Conservation (phyloP, 345 rosid species). For the Microcos paniculata region DNA sequence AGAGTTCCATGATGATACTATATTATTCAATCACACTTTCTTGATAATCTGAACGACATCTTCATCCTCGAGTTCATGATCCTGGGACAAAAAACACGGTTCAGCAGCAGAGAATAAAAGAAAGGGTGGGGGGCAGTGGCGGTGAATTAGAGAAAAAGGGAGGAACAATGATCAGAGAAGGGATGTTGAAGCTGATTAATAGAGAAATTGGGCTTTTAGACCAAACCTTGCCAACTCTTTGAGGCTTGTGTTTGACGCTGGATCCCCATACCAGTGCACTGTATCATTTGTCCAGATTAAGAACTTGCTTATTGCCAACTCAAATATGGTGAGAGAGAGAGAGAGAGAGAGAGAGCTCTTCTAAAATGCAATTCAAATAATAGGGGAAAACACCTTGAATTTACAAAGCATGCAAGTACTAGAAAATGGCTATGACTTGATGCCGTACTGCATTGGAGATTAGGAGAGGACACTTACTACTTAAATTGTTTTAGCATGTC, state of each 20-base stretch:
- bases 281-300: conserved; percentile 27
- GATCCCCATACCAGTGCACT: conserved; percentile 99
- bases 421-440: background rate
- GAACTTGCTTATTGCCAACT: background rate
- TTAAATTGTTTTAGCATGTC: conserved; percentile 92
- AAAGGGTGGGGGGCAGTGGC: background rate
- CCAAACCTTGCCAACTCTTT: conserved; percentile 96
- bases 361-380: background rate
- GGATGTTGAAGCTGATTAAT: background rate
- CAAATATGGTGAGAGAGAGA: background rate
- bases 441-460: background rate
- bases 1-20: background rate
- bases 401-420: background rate
- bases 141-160: background rate
- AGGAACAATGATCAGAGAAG: background rate
- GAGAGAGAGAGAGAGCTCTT: background rate
- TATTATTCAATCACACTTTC: conserved; percentile 50
- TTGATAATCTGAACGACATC: conserved; percentile 97
- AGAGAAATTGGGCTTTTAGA: conserved; percentile 5
- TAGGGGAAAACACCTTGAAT: background rate
- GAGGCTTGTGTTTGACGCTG: conserved; percentile 96
- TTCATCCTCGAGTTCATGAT: conserved; percentile 97
- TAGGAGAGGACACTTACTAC: conserved; percentile 60
- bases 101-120: background rate
- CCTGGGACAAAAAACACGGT: conserved; percentile 43